Conservation (phyloP, 495 filamentous ascomycete species). For the Viridothelium virens region DNA sequence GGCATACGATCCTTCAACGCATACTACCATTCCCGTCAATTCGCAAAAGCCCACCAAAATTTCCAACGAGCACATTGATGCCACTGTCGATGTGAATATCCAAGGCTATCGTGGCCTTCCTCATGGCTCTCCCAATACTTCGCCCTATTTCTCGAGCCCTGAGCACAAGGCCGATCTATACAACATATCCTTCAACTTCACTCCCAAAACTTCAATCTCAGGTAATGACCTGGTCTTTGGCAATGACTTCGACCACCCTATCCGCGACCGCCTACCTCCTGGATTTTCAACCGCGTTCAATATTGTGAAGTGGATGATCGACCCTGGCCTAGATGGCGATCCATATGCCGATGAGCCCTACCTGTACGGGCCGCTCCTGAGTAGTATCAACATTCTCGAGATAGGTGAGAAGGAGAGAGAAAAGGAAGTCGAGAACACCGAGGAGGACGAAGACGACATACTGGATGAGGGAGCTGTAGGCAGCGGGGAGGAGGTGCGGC, state of each 20-base stretch:
- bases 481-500: slow-evolving; percentile 47
- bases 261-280: slow-evolving; percentile 75
- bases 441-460: slow-evolving; percentile 20
- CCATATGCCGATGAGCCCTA: slow-evolving; percentile 78
- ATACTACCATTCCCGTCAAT: slow-evolving; percentile 69
- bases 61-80: slow-evolving; percentile 48
- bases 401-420: slow-evolving; percentile 45
- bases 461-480: slow-evolving; percentile 41
- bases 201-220: slow-evolving; percentile 56
- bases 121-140: slow-evolving; percentile 36
- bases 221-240: slow-evolving; percentile 76
- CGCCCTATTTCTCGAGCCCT: slow-evolving; percentile 65
- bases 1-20: slow-evolving; percentile 56
- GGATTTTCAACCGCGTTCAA: slow-evolving; percentile 75
- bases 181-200: slow-evolving; percentile 67
- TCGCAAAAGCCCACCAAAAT: slow-evolving; percentile 49
- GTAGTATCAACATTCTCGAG: slow-evolving; percentile 62
- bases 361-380: slow-evolving; percentile 69
- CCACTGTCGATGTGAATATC: slow-evolving; percentile 62
- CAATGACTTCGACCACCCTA: slow-evolving; percentile 85
- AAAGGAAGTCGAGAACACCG: slow-evolving; percentile 18
- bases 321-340: slow-evolving; percentile 82
- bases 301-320: slow-evolving; percentile 76
- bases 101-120: slow-evolving; percentile 44
- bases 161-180: slow-evolving; percentile 70